phyloP scores from a whole-genome alignment of 2,329 filamentous ascomycete genomes.

The Phialophora chinensis region DNA sequence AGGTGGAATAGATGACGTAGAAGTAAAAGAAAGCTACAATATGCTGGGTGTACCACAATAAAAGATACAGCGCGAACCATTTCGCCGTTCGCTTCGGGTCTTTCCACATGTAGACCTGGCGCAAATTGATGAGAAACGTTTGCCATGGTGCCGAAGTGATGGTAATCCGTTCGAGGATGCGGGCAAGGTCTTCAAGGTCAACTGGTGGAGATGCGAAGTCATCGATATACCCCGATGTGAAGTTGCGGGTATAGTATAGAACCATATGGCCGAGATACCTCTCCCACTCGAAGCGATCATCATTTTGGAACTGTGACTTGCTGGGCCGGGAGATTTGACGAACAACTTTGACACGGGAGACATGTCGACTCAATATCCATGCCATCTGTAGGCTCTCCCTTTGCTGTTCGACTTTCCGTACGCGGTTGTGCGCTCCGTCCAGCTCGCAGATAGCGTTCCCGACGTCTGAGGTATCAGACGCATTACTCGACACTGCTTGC shows the following conservation, averaged over 20 bases:
- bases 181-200: slow-evolving; percentile 45
- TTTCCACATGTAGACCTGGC: slow-evolving; percentile 50
- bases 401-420: slow-evolving; percentile 45
- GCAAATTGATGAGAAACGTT: slow-evolving; percentile 46
- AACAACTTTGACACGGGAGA: slow-evolving; percentile 47
- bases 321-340: slow-evolving; percentile 43
- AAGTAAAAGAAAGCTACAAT: slow-evolving; percentile 46
- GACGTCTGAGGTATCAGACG: slow-evolving; percentile 22
- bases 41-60: slow-evolving; percentile 48
- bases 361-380: slow-evolving; percentile 48
- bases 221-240: slow-evolving; percentile 45
- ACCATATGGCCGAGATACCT: slow-evolving; percentile 45
- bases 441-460: slow-evolving; percentile 24
- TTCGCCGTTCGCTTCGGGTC: slow-evolving; percentile 44
- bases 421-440: slow-evolving; percentile 34
- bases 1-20: slow-evolving; percentile 46
- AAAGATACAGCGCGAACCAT: slow-evolving; percentile 46
- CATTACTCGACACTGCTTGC: slow-evolving; percentile 33
- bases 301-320: slow-evolving; percentile 39
- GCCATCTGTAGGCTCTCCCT: slow-evolving; percentile 47
- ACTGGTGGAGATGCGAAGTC: slow-evolving; percentile 45
- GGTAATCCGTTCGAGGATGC: slow-evolving; percentile 47
- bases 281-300: slow-evolving; percentile 43
- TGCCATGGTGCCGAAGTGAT: slow-evolving; percentile 52
- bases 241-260: slow-evolving; percentile 46